Evolutionary conservation across 2,329 filamentous ascomycete genomes (phyloP), one percentile per base, ranked within the genome.

Genomic region (Penicillium sumatraense): DNA sequence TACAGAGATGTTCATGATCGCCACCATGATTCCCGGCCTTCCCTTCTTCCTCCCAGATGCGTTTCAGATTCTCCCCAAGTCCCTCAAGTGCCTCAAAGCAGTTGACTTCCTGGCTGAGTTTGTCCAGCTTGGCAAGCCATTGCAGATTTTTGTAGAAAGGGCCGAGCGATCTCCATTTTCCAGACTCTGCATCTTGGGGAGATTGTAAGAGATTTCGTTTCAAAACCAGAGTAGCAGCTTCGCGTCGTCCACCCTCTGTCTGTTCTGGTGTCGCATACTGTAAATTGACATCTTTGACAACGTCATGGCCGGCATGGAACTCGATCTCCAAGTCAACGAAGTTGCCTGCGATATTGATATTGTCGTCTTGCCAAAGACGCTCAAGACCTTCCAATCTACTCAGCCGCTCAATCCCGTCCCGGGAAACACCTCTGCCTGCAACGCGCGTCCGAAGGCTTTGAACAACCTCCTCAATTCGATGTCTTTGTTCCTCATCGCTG

Each of bases 271-370:
- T 76, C 27, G 73, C 75, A 60, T 79, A 77, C 49, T 71, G 74
- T 55, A 80, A 59, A 52, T 68, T 76, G 46, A 78, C 76, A 50
- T 77, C 70, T 52, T 73, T 75, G 31, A 79, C 76, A 6, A 65
- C 67, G 51, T 80, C 74, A 45, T 72, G 61, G 5, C 66, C 67
- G 1, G 70, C 65, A 44, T 77, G 68, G 47, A 80, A 80, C 40
- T 76, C 75, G 45, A 79, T 76, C 54, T 80, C 77, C 14, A 80
- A 65, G 49, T 79, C 77, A 27, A 80, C 76, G 51, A 74, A 75
- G 44, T 78, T 77, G 4, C 77, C 77, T 7, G 76, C 77, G 57
- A 79, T 78, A 45, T 70, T 78, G 41, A 80, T 68, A 55, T 72
- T 74, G 38, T 79, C 73, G 14, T 79, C 75, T 57, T 79, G 75